Base-by-base conservation (phyloP, 225 moss, liverwort and hornwort species). In the Sphagnum contortum region DNA sequence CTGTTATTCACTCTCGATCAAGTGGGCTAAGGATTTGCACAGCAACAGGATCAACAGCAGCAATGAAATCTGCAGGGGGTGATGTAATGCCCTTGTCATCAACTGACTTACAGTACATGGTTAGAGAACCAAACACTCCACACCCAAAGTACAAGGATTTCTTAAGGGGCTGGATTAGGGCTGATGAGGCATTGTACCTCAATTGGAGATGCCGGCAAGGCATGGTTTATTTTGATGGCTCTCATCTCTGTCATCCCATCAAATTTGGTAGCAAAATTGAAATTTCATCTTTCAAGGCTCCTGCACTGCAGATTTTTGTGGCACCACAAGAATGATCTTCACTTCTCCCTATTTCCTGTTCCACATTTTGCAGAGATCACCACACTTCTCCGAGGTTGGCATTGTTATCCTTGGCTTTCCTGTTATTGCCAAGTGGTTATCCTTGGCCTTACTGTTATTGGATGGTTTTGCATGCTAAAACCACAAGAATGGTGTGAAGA, bases 21-120 rank as follows among this genome's bases (percentile, higher is more conserved):
- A 94, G 93, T 57, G 93, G 93, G 47, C 61, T 94, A 64, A 81
- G 93, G 65, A 70, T 94, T 63, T 90, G 82, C 72, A 86, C 88
- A 48, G 80, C 83, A 62, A 70, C 88, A 57, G 93, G 93, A 60
- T 90, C 93, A 59, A 90, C 93, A 47, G 93, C 88, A 67, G 93
- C 93, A 61, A 94, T 90, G 88, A 77, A 81, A 70, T 94, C 93
- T 71, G 93, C 82, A 49, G 93, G 93, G 71, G 93, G 93, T 64
- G 47, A 56, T 46, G 75, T 70, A 54, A 94, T 94, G 90, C 76
- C 78, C 64, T 12, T 68, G 8, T 58, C 68, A 49, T 88, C 88
- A 49, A 67, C 81, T 55, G 68, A 83, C 60, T 76, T 94, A 67
- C 93, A 94, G 72, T 94, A 87, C 50, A 90, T 94, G 93, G 78